These are phyloP conservation scores for Daldinia caldariorum DNA, from an alignment of 495 filamentous ascomycete species.

Conservation along the genomic window DNA sequence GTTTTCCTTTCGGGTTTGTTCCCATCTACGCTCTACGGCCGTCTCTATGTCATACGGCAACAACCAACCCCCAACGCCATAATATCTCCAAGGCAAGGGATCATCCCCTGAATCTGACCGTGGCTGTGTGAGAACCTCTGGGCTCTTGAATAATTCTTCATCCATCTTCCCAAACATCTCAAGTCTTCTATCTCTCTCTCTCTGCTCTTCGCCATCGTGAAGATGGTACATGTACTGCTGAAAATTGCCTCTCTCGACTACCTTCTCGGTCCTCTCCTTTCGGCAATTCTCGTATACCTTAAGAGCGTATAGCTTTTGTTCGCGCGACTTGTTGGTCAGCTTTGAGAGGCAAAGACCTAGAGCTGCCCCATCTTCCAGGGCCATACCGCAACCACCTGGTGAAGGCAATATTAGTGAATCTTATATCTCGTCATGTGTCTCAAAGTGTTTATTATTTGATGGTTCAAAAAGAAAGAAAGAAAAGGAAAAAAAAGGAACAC, in stretches of 20 bases:
- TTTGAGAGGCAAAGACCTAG: conserved; percentile 54
- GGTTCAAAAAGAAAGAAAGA: too few species aligned
- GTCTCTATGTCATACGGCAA: conserved; percentile 64
- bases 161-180: conserved; percentile 52
- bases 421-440: too few species aligned
- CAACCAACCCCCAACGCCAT: conserved; percentile 62
- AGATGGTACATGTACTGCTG: conserved; percentile 69
- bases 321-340: conserved; percentile 43
- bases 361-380: conserved; percentile 60
- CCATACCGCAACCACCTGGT: conserved; percentile 49
- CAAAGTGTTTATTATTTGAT: too few species aligned
- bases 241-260: conserved; percentile 64
- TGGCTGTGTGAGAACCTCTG: conserved; percentile 53
- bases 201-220: conserved; percentile 62
- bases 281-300: conserved; percentile 65
- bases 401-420: conserved; percentile 6
- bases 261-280: conserved; percentile 64
- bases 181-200: conserved; percentile 61
- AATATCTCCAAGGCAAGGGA: conserved; percentile 62
- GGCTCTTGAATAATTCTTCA: conserved; percentile 29
- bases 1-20: conserved; percentile 2
- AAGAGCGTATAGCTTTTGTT: conserved; percentile 58
- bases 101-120: conserved; percentile 52
- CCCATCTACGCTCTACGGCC: conserved; percentile 61
- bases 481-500: too few species aligned